Evolutionary conservation across 495 filamentous ascomycete genomes (phyloP), one percentile per base, ranked within the genome.

Genomic region (Friedmanniomyces simplex): DNA sequence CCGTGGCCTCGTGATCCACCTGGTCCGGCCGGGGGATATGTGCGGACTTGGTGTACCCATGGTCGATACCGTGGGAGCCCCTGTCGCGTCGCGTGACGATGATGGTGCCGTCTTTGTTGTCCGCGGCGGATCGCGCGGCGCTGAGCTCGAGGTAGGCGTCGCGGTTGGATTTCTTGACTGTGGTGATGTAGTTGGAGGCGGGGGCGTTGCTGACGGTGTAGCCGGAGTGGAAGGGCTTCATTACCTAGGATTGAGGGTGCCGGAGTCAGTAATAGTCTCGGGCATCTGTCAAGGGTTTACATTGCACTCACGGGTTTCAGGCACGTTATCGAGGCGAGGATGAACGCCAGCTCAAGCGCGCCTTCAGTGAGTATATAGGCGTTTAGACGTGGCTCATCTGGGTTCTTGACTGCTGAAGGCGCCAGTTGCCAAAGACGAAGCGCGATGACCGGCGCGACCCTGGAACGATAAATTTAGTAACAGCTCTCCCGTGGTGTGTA

Each of bases 161-260:
- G 12, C 21, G 16, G 32, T 30, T 5, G 3, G 51, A 54, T 2
- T 2, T 1, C 32, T 54, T 54, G 4, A 6, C 32, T 18, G 34
- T 11, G 1, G 14, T 24, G 51, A 5, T n/a, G 34, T 54, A 54
- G 14, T 30, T 30, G 7, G 18, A 20, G 6, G 21, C 18, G 18
- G 2, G 51, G 2, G 34, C 51, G n/a, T 5, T 43, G 12, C 7
- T 42, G 34, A 54, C 34, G 34, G 24, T 8, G 32, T 42, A 54
- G 51, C 51, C 51, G 8, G 51, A 25, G 32, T 54, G 51, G 51
- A 54, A 54, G 18, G 51, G 51, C 39, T 43, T 43, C 39, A 43
- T 43, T 3, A 37, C n/a, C n/a, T 37, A 16, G 34, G 34, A 8
- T 37, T 37, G 8, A 37, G 16, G 34, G 8, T 8, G 34, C 34